Percentiles rank a stretch among this genome's conserved stretches.
Evolutionary conservation across 768 basidiomycete species (phyloP).

Genomic region (Lactarius sp.): DNA sequence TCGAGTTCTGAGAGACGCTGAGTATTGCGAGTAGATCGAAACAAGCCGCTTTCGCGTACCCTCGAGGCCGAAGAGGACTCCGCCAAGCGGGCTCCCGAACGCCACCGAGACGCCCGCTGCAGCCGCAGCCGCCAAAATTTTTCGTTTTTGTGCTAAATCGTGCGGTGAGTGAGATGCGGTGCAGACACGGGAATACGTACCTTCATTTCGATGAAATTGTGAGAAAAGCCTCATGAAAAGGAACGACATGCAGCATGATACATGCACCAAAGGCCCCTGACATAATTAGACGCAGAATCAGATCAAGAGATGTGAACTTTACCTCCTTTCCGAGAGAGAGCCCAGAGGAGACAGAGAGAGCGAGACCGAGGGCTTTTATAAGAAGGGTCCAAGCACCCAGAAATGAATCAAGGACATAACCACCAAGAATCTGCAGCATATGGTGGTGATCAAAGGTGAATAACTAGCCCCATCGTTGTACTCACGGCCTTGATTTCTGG

Average conservation of each 20-base stretch:
- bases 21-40: not conserved
- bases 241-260: conserved; percentile 77
- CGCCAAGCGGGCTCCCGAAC: conserved; percentile 83
- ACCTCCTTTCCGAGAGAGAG: conserved; percentile 84
- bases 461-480: not conserved
- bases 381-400: conserved; percentile 82
- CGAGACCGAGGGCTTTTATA: conserved; percentile 79
- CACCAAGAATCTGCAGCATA: conserved; percentile 58
- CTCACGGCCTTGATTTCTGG: conserved; percentile 76
- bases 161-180: not conserved
- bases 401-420: conserved; percentile 84
- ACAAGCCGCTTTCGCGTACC: conserved; percentile 31
- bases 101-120: conserved; percentile 86
- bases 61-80: conserved; percentile 82
- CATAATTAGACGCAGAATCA: conserved; percentile 4
- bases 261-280: conserved; percentile 80
- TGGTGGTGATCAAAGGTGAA: not conserved
- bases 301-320: conserved; percentile 21
- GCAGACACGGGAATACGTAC: conserved; percentile 32
- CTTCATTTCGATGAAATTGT: conserved; percentile 75
- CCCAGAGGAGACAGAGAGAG: conserved; percentile 80
- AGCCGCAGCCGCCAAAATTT: conserved; percentile 75
- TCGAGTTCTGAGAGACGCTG: conserved; percentile 47
- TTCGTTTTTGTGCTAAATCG: conserved; percentile 65
- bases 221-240: conserved; percentile 60